Base-by-base conservation (phyloP, 345 rosid species). In the Sisymbrium irio region DNA sequence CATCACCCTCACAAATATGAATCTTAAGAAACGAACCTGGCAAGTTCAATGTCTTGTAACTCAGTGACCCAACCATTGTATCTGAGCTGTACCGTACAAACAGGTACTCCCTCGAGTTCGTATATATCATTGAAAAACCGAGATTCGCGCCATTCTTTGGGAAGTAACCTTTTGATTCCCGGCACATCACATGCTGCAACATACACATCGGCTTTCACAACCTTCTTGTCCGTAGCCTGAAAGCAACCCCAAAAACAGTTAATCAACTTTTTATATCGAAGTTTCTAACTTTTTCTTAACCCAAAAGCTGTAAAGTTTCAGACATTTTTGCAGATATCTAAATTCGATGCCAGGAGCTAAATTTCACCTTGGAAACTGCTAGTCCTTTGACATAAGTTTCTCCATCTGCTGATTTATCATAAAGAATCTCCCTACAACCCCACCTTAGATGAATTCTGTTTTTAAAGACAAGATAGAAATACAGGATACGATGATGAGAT, bases 151-250 rank as follows among this genome's bases (percentile, higher is more conserved):
- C 97, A 95, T 42, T 82, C 66, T 11, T 81, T 67, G 5, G 97
- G 99, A 61, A 95, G 90, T 78, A 95, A 74, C 78, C 97, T 87
- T 76, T 95, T 92, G 72, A 95, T 95, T 79, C 97, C 97, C 28
- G 97, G 97, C 65, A 92, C 94, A 84, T 92, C 99, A 69, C 96
- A 90, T 22, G 99, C 99, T 90, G 89, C 99, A 69, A 95, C 93
- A 75, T 92, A 95, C 41, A 88, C 99, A 87, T 95, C 97, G n/a
- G 99, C 99, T 78, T 78, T 86, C 60, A 84, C 89, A 50, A 84
- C 65, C 82, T 90, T 82, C 83, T 90, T 95, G 50, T 84, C 72
- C 12, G 97, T 95, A 66, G 99, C 88, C 99, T 95, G 85, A 69
- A 79, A 71, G 44, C 64, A 80, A 72, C 12, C n/a, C 19, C 25